phyloP scores from a whole-genome alignment of 805 yeast genomes.

The Ogataea corticis region DNA sequence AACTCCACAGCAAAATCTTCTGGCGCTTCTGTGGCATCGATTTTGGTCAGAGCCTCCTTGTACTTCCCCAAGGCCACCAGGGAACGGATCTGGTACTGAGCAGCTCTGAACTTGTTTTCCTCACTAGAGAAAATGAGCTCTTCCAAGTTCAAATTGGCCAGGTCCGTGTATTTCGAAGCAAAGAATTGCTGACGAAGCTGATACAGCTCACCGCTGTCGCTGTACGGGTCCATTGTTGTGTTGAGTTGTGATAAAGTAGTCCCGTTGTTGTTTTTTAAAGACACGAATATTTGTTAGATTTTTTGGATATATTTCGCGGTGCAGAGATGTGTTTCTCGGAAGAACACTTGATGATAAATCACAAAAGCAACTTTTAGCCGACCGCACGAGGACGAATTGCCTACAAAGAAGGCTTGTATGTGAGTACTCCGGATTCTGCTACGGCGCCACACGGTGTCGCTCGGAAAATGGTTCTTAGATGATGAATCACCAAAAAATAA shows the following conservation, averaged over 20 bases:
- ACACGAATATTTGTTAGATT: too few relatives aligned
- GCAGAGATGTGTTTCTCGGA: slow-evolving; percentile 5
- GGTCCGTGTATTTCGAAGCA: slow-evolving; percentile 26
- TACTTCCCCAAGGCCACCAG: slow-evolving; percentile 13
- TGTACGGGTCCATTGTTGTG: slow-evolving; percentile 24
- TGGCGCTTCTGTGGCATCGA: slow-evolving; percentile 11
- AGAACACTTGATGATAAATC: too few relatives aligned
- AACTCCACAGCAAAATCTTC: slow-evolving; percentile 17
- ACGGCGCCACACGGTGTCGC: too few relatives aligned
- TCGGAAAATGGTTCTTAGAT: too few relatives aligned
- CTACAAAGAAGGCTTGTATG: too few relatives aligned
- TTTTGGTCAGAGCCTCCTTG: slow-evolving; percentile 18
- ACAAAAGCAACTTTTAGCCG: too few relatives aligned
- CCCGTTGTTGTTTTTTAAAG: slow-evolving; percentile 1
- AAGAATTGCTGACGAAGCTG: slow-evolving; percentile 33
- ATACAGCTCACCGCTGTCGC: slow-evolving; percentile 32
- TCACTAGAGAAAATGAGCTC: slow-evolving; percentile 30
- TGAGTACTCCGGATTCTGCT: too few relatives aligned
- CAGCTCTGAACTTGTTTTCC: slow-evolving; percentile 27
- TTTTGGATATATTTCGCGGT: background rate
- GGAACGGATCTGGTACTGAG: slow-evolving; percentile 28
- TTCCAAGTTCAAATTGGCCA: slow-evolving; percentile 20
- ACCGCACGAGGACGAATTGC: too few relatives aligned
- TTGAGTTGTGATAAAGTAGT: background rate
- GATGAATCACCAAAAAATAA: too few relatives aligned